Evolutionary conservation across 108 stramenopile genomes (phyloP), one percentile per base, ranked within the genome.

Genomic region (Nitzschia sp.): DNA sequence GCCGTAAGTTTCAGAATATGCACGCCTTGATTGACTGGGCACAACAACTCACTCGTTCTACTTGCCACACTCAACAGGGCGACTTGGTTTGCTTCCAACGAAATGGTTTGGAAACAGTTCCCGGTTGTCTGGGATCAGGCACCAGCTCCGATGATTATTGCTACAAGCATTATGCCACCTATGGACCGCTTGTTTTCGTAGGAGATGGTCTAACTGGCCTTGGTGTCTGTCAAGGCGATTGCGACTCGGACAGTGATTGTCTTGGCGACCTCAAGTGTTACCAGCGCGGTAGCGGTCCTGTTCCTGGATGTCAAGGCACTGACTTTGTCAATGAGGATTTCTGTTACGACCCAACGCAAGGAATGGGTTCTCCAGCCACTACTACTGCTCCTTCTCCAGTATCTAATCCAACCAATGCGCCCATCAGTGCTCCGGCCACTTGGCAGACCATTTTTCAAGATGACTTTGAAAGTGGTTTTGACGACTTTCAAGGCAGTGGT

Each of bases 181-280:
- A 42, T 42, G 38, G 38, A 11, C 38, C 38, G 15, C 15, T 42
- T 8, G 15, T 11, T 8, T 8, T 15, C 8, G 15, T 42, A 11
- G 38, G 11, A 8, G 15, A 42, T 42, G 38, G 15, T 42, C 38
- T 15, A 15, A 42, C 38, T 15, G 15, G 11, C 31, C 13, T 27
- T 2, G 79, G 79, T 5, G 15, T 54, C 5, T 83, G 82, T 60
- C 70, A 83, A 60, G 82, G 82, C n/a, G 75, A 83, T 62, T 83
- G 82, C 60, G 71, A 76, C 36, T 38, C 21, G 4, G 75, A 79
- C 25, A 17, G 15, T 19, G 78, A 83, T 33, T 83, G 82, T 31
- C 59, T n/a, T 1, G 25, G n/a, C 18, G 82, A 71, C 13, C 67
- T 79, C 21, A n/a, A 64, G 6, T 86, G 85, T 47, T 78, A 66